Evolutionary conservation across 2,329 filamentous ascomycete genomes (phyloP).

Genomic region (Paraphoma sp.): DNA sequence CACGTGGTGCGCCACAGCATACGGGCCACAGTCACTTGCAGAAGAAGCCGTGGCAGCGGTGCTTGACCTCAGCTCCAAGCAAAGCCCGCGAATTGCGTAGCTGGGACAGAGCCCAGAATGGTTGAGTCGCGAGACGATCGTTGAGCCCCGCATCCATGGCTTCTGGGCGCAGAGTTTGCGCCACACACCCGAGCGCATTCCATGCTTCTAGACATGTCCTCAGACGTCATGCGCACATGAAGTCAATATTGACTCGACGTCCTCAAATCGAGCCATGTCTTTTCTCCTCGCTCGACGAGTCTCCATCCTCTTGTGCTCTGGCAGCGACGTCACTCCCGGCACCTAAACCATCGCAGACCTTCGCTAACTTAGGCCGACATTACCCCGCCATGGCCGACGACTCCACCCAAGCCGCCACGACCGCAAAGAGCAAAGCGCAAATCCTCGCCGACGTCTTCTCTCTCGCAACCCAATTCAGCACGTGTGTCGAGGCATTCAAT

Average conservation of each 20-base stretch:
- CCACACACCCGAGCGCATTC: conserved; percentile 26
- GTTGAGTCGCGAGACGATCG: conserved; percentile 14
- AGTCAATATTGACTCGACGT: conserved; percentile 16
- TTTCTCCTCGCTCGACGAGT: background rate
- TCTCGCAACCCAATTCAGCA: conserved; percentile 55
- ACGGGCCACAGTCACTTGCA: background rate
- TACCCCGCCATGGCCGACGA: conserved; percentile 34
- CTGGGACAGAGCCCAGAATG: conserved; percentile 15
- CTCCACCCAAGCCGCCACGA: conserved; percentile 22
- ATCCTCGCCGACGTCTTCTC: conserved; percentile 50
- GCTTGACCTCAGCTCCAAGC: conserved; percentile 16
- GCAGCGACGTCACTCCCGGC: no score
- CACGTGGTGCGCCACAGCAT: conserved; percentile 19
- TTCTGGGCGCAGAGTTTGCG: conserved; percentile 27
- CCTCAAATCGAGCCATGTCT: background rate
- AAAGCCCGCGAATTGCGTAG: conserved; percentile 18
- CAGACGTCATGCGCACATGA: conserved; percentile 40
- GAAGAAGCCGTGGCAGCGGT: conserved; percentile 7
- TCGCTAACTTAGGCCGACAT: background rate
- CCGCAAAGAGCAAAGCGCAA: conserved; percentile 36
- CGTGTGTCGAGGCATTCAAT: conserved; percentile 56
- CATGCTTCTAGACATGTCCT: conserved; percentile 21
- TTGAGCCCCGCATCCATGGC: conserved; percentile 30
- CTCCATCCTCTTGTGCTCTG: background rate
- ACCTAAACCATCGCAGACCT: background rate